A percentile compares a stretch with the other conserved stretches of the same genome.
These are phyloP conservation scores for Aspergillus sclerotioniger DNA, from an alignment of 495 filamentous ascomycete species.

Conservation along the genomic window DNA sequence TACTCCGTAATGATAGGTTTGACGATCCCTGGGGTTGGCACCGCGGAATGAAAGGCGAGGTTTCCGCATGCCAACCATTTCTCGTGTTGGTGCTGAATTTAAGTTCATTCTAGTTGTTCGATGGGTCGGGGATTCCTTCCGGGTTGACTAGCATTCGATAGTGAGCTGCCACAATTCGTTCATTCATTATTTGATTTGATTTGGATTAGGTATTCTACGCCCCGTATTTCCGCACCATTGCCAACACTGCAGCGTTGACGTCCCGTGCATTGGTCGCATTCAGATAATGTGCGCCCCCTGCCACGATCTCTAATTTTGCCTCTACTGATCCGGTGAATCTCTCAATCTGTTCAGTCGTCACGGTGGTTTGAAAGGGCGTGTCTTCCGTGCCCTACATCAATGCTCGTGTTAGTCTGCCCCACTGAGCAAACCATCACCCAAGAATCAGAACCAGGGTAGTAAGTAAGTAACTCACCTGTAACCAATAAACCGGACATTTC, in stretches of 20 bases:
- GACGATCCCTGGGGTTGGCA: neutral
- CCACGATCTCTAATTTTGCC: slow-evolving; percentile 47
- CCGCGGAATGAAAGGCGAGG: neutral
- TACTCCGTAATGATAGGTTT: neutral
- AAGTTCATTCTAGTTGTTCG: neutral
- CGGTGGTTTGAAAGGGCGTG: slow-evolving; percentile 43
- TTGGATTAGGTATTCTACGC: neutral
- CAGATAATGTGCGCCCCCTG: slow-evolving; percentile 59
- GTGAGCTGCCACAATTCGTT: too few species aligned
- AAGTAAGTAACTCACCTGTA: slow-evolving; percentile 45
- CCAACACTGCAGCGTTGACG: slow-evolving; percentile 49
- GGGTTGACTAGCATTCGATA: neutral
- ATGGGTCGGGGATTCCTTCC: neutral
- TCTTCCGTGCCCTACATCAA: slow-evolving; percentile 51
- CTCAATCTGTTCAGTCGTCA: slow-evolving; percentile 56
- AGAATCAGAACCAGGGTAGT: too few species aligned
- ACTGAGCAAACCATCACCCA: neutral
- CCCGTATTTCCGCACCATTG: slow-evolving; percentile 35
- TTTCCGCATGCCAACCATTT: neutral
- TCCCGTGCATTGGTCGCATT: slow-evolving; percentile 57
- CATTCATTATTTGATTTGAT: too few species aligned
- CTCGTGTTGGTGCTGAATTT: too few species aligned
- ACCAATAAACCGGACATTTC: slow-evolving; percentile 61
- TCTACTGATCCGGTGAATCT: slow-evolving; percentile 54
- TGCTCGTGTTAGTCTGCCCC: too few species aligned